These are phyloP conservation scores for Penicillium palitans DNA, from an alignment of 2,329 filamentous ascomycete genomes.

Conservation along the genomic window DNA sequence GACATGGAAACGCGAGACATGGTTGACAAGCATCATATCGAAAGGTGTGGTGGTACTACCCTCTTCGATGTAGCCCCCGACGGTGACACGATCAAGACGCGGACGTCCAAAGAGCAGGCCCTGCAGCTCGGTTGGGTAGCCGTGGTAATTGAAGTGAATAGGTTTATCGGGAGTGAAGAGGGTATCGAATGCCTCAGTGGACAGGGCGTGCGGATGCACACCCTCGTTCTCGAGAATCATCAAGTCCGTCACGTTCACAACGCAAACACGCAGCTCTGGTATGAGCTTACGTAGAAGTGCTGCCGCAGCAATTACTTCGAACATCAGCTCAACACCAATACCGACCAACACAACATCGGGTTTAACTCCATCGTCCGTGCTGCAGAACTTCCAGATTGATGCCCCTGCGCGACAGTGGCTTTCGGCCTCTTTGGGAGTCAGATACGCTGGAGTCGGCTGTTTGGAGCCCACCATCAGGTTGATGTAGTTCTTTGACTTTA, in stretches of 20 bases:
- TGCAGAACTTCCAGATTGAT: constrained; percentile 63
- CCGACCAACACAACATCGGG: constrained; percentile 66
- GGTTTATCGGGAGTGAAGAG: constrained; percentile 59
- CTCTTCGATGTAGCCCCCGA: constrained; percentile 64
- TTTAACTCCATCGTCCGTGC: constrained; percentile 54
- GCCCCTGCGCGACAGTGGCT: constrained; percentile 61
- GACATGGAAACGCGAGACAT: constrained; percentile 61
- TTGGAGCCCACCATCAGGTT: constrained; percentile 70
- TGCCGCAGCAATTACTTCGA: constrained; percentile 64
- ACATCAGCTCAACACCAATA: constrained; percentile 65
- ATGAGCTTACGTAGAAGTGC: constrained; percentile 53
- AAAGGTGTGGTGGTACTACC: constrained; percentile 68
- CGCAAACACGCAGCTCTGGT: constrained; percentile 58
- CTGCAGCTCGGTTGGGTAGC: constrained; percentile 61
- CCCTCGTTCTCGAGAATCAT: constrained; percentile 61
- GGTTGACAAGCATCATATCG: constrained; percentile 67
- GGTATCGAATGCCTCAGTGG: constrained; percentile 52
- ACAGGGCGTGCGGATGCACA: constrained; percentile 60
- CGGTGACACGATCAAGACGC: constrained; percentile 53
- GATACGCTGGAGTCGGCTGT: constrained; percentile 63
- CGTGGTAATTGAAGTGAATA: constrained; percentile 68
- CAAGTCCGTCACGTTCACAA: constrained; percentile 66
- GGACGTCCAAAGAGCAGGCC: constrained; percentile 62
- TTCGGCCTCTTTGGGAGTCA: constrained; percentile 60
- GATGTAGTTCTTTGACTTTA: constrained; percentile 63